These are phyloP conservation scores for Tylopilus subfusipes DNA, from an alignment of 768 basidiomycete species.

Conservation along the genomic window DNA sequence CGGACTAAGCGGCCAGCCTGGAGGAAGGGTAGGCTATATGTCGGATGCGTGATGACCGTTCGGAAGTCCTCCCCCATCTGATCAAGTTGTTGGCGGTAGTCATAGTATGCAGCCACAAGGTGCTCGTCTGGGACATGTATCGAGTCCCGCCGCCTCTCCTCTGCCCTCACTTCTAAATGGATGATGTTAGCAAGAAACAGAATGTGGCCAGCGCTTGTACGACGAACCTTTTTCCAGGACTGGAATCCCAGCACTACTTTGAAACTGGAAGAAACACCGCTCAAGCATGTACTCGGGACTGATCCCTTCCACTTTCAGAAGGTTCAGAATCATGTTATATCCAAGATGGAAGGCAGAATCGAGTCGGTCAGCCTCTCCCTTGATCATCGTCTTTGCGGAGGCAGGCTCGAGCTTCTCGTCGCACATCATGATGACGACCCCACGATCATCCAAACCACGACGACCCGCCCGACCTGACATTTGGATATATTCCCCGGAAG, in stretches of 20 bases:
- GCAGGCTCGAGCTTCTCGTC: conserved; percentile 95
- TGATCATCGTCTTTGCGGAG: conserved; percentile 94
- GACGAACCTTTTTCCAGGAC: conserved; percentile 73
- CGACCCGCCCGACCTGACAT: conserved; percentile 99
- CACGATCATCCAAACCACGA: conserved; percentile 95
- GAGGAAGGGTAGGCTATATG: conserved; percentile 91
- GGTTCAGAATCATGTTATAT: conserved; percentile 98
- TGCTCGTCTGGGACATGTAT: conserved; percentile 83
- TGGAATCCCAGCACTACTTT: conserved; percentile 90
- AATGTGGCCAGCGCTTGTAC: not conserved
- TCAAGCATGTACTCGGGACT: conserved; percentile 99
- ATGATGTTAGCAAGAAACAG: conserved; percentile 4
- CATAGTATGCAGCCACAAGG: conserved; percentile 85
- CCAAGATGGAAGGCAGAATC: conserved; percentile 99
- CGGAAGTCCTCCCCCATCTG: conserved; percentile 85
- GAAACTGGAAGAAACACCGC: conserved; percentile 97
- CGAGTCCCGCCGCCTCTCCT: conserved; percentile 61
- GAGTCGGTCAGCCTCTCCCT: conserved; percentile 93
- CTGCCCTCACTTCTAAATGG: conserved; percentile 61
- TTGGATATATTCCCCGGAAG: conserved; percentile 96
- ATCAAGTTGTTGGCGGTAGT: conserved; percentile 88
- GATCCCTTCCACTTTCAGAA: conserved; percentile 98
- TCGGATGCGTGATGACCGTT: conserved; percentile 92
- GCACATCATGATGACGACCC: conserved; percentile 99
- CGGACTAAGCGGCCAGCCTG: conserved; percentile 91